These are phyloP conservation scores for Sordariomycetes sp. DNA, from an alignment of 2,329 filamentous ascomycete species.

Conservation along the genomic window DNA sequence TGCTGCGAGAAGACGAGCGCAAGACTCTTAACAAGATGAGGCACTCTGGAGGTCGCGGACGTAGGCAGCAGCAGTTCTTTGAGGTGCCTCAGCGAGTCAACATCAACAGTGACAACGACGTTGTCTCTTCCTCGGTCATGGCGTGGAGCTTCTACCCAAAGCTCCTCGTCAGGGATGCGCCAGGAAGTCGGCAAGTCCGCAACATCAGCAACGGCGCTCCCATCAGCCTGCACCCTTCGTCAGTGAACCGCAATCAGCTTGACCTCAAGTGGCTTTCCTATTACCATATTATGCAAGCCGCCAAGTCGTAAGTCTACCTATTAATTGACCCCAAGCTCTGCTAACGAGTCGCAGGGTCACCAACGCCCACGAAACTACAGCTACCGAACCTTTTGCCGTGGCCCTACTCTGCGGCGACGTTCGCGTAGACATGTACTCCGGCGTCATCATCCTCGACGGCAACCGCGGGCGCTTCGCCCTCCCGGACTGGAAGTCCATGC, in stretches of 20 bases:
- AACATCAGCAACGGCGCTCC: constrained; percentile 90
- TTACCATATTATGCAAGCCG: constrained; percentile 97
- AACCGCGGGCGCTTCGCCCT: constrained; percentile 79
- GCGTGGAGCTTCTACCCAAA: constrained; percentile 96
- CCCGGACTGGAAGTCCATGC: constrained; percentile 81
- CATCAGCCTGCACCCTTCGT: constrained; percentile 79
- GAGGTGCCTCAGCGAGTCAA: constrained; percentile 70
- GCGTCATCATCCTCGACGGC: constrained; percentile 77
- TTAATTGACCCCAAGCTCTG: neutral
- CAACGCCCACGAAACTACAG: constrained; percentile 83
- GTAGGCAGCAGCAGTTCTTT: constrained; percentile 67
- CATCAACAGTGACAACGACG: constrained; percentile 69
- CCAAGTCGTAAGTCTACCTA: constrained; percentile 50
- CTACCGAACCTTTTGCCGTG: constrained; percentile 73
- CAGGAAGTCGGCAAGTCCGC: constrained; percentile 65
- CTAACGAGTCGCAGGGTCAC: constrained; percentile 50
- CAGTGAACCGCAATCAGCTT: constrained; percentile 68
- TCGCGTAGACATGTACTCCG: constrained; percentile 81
- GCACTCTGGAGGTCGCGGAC: constrained; percentile 42
- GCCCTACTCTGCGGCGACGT: constrained; percentile 81
- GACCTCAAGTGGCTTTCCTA: constrained; percentile 80
- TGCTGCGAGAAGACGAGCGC: constrained; percentile 65
- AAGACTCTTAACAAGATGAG: constrained; percentile 59
- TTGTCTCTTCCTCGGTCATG: constrained; percentile 71
- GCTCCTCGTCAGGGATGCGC: constrained; percentile 68